Base-by-base conservation (phyloP, 352 stramenopile species). In the Saprolegnia diclina region DNA sequence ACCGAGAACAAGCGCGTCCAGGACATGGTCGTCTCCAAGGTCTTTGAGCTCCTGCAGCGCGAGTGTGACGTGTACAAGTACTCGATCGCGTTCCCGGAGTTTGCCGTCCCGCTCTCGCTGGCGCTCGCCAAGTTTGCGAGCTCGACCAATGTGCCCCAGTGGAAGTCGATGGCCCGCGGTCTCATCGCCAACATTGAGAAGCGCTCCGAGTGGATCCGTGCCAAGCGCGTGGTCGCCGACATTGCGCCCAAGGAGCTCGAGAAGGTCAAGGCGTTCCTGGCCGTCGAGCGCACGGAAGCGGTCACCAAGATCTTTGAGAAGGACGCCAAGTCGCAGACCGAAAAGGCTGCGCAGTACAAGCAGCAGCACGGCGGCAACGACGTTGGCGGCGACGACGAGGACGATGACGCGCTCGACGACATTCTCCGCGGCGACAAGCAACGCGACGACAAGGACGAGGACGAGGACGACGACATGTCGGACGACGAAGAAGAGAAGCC, bases 1-100 rank as follows among this genome's bases (percentile, higher is more conserved):
- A 71, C 97, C 29, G 85, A 92, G 62, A 82, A 80, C 61, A 89
- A 88, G 71, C 83, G 82, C 32, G 79, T 98, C 37, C 85, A 96
- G 66, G 97, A 97, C 42, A 80, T 91, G 65, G 76, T 98, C 42
- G 81, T 98, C 38, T 80, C 88, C n/a, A 86, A 91, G 73, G 77
- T 96, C 10, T 97, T 98, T 78, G 82, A 97, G 63, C 74, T 99
- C 53, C 77, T 99, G 62, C 91, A 98, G 76, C 84, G 90, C 64
- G 95, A 98, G 76, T 88, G 97, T 44, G 91, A 98, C 72, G 79
- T 98, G 55, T 97, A 98, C 79, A 90, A 94, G 74, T 98, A 96
- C 76, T 96, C 95, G 67, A 91, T 97, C 50, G 94, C 88, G 21
- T 98, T 98, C 78, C 96, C 95, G 0, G 96, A 99, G 77, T 91